Conservation (phyloP, 225 moss, liverwort and hornwort species). For the Climacium dendroides region DNA sequence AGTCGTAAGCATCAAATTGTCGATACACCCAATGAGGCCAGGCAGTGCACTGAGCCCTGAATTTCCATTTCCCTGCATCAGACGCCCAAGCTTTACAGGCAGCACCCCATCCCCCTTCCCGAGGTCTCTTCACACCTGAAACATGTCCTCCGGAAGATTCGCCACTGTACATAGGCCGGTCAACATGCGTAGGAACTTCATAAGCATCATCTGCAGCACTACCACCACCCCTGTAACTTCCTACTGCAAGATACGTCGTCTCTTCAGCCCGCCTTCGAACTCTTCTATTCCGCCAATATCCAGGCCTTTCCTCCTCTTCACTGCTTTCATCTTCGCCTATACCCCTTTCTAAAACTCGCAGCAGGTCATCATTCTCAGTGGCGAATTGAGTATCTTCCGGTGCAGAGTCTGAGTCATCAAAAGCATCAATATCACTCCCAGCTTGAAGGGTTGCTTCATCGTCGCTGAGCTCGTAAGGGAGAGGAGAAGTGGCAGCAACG, state of each 20-base stretch:
- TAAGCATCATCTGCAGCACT: neutral
- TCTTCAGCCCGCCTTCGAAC: conserved; percentile 18
- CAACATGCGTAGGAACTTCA: neutral
- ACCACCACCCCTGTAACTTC: neutral
- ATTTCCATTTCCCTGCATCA: conserved; percentile 55
- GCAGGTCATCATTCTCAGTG: conserved; percentile 31
- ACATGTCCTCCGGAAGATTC: conserved; percentile 12
- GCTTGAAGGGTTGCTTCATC: conserved; percentile 56
- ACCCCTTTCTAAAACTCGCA: conserved; percentile 26
- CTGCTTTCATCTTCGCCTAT: conserved; percentile 65
- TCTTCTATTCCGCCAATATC: conserved; percentile 38
- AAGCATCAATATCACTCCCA: conserved; percentile 49
- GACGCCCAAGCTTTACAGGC: conserved; percentile 74
- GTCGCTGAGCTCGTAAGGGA: conserved; percentile 50
- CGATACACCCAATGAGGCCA: conserved; percentile 99
- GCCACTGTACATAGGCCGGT: neutral
- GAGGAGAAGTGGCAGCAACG: conserved; percentile 23
- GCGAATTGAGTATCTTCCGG: conserved; percentile 30
- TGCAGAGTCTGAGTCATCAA: conserved; percentile 47
- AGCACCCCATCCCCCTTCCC: conserved; percentile 72
- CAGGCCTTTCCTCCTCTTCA: conserved; percentile 68
- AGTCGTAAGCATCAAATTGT: conserved; percentile 83
- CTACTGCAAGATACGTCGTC: neutral
- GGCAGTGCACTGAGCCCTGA: conserved; percentile 62
- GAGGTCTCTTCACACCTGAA: conserved; percentile 19